Percentiles rank a stretch among this genome's conserved stretches.
phyloP scores from a whole-genome alignment of 2,329 filamentous ascomycete species.

The Penicillium sp. region DNA sequence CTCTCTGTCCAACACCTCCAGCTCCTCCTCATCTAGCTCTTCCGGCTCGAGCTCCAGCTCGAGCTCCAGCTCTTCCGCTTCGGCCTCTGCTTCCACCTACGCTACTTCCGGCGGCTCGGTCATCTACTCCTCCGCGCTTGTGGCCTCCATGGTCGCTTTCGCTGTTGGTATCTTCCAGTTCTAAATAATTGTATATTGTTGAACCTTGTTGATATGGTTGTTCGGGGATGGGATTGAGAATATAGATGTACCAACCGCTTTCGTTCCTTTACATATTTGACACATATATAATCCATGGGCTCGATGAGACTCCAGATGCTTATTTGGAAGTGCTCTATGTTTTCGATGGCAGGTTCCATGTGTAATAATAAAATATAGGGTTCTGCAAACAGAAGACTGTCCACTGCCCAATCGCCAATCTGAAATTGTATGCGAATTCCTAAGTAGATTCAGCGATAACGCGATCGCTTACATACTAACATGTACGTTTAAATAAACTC shows the following conservation, averaged over 20 bases:
- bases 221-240: background rate
- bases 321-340: background rate
- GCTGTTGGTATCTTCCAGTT: constrained; percentile 6
- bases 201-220: background rate
- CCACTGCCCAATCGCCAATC: no score
- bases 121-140: constrained; percentile 5
- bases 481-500: background rate
- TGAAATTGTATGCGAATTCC: no score
- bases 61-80: constrained; percentile 2
- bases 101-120: constrained; percentile 16
- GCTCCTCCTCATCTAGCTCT: constrained; percentile 5
- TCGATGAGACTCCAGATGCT: background rate
- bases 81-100: constrained; percentile 31
- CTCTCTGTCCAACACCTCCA: background rate
- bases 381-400: background rate
- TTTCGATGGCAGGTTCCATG: background rate
- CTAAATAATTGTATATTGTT: background rate
- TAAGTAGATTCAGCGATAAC: no score
- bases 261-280: constrained; percentile 7
- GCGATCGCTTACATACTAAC: background rate
- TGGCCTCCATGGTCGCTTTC: background rate
- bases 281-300: background rate
- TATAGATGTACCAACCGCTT: constrained; percentile 7
- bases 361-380: background rate
- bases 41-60: constrained; percentile 9